Evolutionary conservation across 208 protist genomes (phyloP), one percentile per base, ranked within the genome.

Genomic region (Acanthamoeba sp.): DNA sequence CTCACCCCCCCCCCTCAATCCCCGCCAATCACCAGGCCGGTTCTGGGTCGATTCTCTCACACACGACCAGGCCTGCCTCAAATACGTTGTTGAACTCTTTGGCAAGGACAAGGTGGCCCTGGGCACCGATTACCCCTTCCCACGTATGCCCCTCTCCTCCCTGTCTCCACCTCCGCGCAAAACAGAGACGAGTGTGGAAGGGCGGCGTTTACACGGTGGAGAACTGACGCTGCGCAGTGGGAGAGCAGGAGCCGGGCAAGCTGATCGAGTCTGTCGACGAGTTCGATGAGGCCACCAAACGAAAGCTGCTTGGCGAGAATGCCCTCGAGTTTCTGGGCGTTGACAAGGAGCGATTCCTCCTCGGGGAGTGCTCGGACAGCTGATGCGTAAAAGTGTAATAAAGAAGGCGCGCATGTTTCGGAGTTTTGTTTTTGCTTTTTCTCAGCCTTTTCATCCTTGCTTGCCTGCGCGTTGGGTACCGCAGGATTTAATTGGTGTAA

Each of bases 11-110:
- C 34, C 18, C 40, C n/a, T n/a, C 94, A 29, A 36, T 69, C 14
- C 20, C 16, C 18, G 34, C 7, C 29, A 20, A n/a, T n/a, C 55
- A 62, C 20, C 48, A 90, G 84, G 95, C 48, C 76, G 76, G 29
- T 98, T 98, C 57, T 98, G 95, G 96, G 93, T 98, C 0, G 98
- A 98, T 78, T 97, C 96, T 0, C 87, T 98, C 1, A 94, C 97
- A 20, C 98, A 98, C 76, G 97, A 98, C 88, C 27, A 52, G 16
- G 66, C 96, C 7, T 93, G 88, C 29, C 76, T 98, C 1, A 59
- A 95, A 42, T 98, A 96, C 42, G 34, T 98, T 2, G 96, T 98
- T 3, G 85, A 97, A 2, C 55, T 97, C n/a, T 90, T 98, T 57
- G 98, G 98, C 66, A 71, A 95, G 29, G 62, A 95, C 42, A 95